phyloP scores from a whole-genome alignment of 192 early-diverging fungal species.

The Coemansia sp. region DNA sequence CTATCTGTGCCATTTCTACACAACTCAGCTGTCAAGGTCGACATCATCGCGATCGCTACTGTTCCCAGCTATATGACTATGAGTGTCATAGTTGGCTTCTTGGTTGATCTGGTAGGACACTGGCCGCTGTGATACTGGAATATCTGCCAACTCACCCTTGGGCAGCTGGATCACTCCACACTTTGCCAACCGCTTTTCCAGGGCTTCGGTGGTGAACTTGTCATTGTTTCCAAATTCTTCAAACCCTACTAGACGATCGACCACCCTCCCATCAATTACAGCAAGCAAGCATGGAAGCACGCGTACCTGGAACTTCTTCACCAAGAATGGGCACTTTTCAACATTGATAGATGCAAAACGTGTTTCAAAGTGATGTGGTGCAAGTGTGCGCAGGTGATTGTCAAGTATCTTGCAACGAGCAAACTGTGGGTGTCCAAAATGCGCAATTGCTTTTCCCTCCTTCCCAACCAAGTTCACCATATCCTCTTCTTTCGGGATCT shows the following conservation, averaged over 20 bases:
- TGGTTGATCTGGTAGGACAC: slow-evolving; percentile 6
- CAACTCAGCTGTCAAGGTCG: not conserved
- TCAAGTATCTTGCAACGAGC: slow-evolving; percentile 92
- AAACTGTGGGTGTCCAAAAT: slow-evolving; percentile 94
- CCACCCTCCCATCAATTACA: slow-evolving; percentile 70
- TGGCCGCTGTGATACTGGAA: slow-evolving; percentile 45
- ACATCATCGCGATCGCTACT: not conserved
- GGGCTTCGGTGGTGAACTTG: slow-evolving; percentile 70
- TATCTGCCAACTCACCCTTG: slow-evolving; percentile 29
- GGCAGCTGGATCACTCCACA: slow-evolving; percentile 59
- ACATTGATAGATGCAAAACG: slow-evolving; percentile 89
- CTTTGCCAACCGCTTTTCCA: slow-evolving; percentile 71
- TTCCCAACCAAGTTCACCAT: slow-evolving; percentile 77
- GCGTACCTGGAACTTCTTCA: slow-evolving; percentile 82
- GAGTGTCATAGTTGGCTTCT: not conserved
- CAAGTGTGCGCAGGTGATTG: slow-evolving; percentile 82
- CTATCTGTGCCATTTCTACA: too few relatives aligned
- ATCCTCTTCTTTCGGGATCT: slow-evolving; percentile 78
- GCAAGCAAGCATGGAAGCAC: slow-evolving; percentile 86
- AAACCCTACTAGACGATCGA: slow-evolving; percentile 87
- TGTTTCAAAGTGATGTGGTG: slow-evolving; percentile 78
- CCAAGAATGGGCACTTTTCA: slow-evolving; percentile 86
- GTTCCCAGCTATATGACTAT: not conserved
- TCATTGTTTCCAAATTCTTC: slow-evolving; percentile 91
- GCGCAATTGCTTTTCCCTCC: slow-evolving; percentile 67